These are phyloP conservation scores for Prunus salicina DNA, from an alignment of 306 rosid species.

Conservation along the genomic window DNA sequence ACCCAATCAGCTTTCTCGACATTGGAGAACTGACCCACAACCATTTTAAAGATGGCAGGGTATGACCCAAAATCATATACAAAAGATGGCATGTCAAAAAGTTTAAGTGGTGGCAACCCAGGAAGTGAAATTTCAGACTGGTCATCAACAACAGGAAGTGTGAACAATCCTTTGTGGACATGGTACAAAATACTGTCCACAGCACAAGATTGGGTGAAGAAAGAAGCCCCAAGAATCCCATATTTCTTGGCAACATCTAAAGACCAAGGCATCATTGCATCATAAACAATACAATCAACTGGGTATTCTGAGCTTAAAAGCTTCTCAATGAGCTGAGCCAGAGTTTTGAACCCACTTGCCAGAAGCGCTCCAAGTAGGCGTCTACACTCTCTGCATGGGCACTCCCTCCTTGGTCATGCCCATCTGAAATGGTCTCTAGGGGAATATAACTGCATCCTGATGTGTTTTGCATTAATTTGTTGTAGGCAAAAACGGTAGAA, in stretches of 20 bases:
- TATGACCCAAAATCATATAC: too few species aligned
- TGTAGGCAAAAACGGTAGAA: not conserved
- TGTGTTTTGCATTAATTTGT: not conserved
- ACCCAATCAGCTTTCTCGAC: too few species aligned
- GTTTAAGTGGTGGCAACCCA: too few species aligned
- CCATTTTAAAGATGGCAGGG: too few species aligned
- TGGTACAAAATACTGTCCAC: not conserved
- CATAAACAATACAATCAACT: not conserved
- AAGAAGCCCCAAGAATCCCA: not conserved
- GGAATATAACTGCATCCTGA: not conserved
- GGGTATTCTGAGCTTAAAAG: not conserved
- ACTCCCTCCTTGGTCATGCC: not conserved
- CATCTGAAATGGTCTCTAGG: not conserved
- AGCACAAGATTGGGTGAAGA: not conserved
- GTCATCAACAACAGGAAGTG: too few species aligned
- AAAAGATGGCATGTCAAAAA: too few species aligned
- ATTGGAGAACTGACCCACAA: too few species aligned
- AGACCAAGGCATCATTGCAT: not conserved
- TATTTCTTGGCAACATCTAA: not conserved
- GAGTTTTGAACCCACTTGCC: not conserved
- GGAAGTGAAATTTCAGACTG: too few species aligned
- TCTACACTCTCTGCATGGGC: not conserved
- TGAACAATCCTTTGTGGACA: too few species aligned
- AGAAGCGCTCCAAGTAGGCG: not conserved
- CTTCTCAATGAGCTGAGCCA: not conserved